A percentile compares a stretch with the other conserved stretches of the same genome.
Evolutionary conservation across 306 rosid genomes (phyloP).

Genomic region (Argentina anserina): DNA sequence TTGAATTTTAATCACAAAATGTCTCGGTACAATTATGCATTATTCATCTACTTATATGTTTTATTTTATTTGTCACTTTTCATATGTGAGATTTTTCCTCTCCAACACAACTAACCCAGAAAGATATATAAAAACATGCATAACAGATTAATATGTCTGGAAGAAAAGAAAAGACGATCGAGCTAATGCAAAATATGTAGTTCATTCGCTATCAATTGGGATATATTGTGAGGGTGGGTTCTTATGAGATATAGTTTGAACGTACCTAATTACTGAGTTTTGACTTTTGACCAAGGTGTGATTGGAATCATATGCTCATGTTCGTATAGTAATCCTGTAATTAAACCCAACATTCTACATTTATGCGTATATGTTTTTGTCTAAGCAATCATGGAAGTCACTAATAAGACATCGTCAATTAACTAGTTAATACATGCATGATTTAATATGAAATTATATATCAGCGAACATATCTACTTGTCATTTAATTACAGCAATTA

Average conservation of each 20-base stretch:
- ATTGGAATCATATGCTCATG: slow-evolving; percentile 1
- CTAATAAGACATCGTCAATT: not conserved
- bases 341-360: not conserved
- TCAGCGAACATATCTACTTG: not conserved
- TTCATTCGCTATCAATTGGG: not conserved
- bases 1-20: too few relatives aligned
- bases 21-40: too few relatives aligned
- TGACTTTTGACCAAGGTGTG: slow-evolving; percentile 6
- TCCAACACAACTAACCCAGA: not conserved
- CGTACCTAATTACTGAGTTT: too few relatives aligned
- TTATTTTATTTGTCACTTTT: too few relatives aligned
- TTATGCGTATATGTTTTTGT: not conserved
- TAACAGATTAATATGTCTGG: not conserved
- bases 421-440: not conserved
- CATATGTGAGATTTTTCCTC: too few relatives aligned
- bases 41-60: too few relatives aligned
- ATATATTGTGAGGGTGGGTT: slow-evolving; percentile 16
- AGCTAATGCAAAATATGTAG: not conserved
- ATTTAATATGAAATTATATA: not conserved
- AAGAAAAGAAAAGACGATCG: not conserved
- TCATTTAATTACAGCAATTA: too few relatives aligned
- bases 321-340: not conserved
- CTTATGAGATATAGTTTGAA: not conserved
- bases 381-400: not conserved
- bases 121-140: not conserved